Evolutionary conservation across 768 basidiomycete species (phyloP).

Genomic region (Lepiota subincarnata): DNA sequence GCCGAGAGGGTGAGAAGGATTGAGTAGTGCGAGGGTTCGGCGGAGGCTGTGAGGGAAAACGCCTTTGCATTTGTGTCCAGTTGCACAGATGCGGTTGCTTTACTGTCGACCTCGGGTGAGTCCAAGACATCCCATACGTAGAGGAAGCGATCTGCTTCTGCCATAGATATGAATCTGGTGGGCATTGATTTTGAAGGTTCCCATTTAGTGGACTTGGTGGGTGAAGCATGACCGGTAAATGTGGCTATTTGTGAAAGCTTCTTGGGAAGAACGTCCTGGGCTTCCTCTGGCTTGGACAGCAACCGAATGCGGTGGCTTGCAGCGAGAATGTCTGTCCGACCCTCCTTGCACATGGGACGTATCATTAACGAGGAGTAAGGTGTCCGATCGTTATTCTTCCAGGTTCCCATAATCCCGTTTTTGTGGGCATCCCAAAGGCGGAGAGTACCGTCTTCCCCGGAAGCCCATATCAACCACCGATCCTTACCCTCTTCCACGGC

Average conservation of each 20-base stretch:
- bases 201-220: slow-evolving; percentile 51
- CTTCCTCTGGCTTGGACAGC: slow-evolving; percentile 31
- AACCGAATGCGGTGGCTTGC: slow-evolving; percentile 61
- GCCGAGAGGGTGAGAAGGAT: slow-evolving; percentile 52
- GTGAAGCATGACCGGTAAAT: slow-evolving; percentile 65
- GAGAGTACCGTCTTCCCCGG: slow-evolving; percentile 52
- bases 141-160: slow-evolving; percentile 58
- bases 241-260: slow-evolving; percentile 44
- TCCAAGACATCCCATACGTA: slow-evolving; percentile 57
- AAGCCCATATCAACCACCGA: slow-evolving; percentile 46
- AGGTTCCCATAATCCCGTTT: slow-evolving; percentile 43
- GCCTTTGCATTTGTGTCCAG: slow-evolving; percentile 60
- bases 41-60: slow-evolving; percentile 32
- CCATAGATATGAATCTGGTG: slow-evolving; percentile 53
- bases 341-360: slow-evolving; percentile 35
- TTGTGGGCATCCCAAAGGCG: slow-evolving; percentile 55
- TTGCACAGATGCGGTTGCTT: slow-evolving; percentile 54
- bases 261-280: slow-evolving; percentile 27
- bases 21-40: slow-evolving; percentile 27
- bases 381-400: slow-evolving; percentile 56
- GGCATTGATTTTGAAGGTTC: slow-evolving; percentile 35
- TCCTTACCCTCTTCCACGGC: slow-evolving; percentile 28
- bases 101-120: slow-evolving; percentile 39
- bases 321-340: slow-evolving; percentile 43
- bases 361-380: slow-evolving; percentile 51